phyloP scores from a whole-genome alignment of 169 alveolate genomes.

The Plasmodium berghei region DNA sequence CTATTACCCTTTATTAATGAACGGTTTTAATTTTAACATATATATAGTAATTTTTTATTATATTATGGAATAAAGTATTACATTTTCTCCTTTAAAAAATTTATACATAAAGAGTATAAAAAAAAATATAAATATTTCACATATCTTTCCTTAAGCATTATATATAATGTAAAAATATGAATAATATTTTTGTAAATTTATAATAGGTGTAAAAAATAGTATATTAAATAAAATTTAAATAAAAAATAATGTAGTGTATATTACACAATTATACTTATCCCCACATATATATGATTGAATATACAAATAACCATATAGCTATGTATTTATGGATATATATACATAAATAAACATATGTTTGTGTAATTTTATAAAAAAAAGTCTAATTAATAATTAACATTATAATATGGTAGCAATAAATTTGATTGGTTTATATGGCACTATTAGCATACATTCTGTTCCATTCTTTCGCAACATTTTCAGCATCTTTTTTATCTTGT shows the following conservation, averaged over 20 bases:
- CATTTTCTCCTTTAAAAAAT: no score
- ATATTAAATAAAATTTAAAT: no score
- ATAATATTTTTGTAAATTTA: no score
- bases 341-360: not conserved
- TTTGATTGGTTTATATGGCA: constrained; percentile 10
- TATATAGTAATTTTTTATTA: no score
- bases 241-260: not conserved
- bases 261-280: constrained; percentile 1
- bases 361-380: not conserved
- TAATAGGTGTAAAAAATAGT: no score
- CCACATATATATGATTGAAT: not conserved
- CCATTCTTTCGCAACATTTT: constrained; percentile 93
- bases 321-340: not conserved
- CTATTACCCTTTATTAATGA: no score
- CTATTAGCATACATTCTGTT: constrained; percentile 90
- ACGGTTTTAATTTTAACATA: no score
- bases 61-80: no score
- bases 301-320: not conserved
- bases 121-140: no score
- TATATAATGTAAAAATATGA: no score
- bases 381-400: not conserved
- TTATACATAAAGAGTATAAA: no score
- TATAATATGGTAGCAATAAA: not conserved
- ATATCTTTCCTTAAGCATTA: no score
- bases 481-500: constrained; percentile 93